Percentiles rank a stretch among this genome's conserved stretches.
phyloP scores from a whole-genome alignment of 805 yeast genomes.

The Saccharomycopsis lassenensis region DNA sequence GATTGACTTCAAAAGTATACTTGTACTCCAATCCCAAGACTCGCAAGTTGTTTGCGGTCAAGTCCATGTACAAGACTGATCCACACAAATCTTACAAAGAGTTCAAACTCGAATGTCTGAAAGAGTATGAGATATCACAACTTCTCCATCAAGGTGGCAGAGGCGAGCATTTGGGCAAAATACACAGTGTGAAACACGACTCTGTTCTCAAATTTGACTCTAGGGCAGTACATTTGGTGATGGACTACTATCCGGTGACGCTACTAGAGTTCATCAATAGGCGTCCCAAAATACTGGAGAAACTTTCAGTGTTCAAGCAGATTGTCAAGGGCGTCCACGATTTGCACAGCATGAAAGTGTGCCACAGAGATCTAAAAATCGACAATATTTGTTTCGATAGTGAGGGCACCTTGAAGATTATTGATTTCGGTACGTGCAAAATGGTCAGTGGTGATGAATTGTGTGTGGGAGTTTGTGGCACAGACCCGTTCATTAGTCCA shows the following conservation, averaged over 20 bases:
- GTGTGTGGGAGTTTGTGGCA: slow-evolving; percentile 13
- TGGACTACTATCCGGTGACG: slow-evolving; percentile 14
- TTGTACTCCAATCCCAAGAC: too few species aligned
- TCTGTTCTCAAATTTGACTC: not conserved
- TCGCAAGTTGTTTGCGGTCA: too few species aligned
- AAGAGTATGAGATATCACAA: slow-evolving; percentile 1
- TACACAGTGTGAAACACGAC: not conserved
- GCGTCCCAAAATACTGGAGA: slow-evolving; percentile 1
- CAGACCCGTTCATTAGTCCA: slow-evolving; percentile 18
- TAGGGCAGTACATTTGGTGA: slow-evolving; percentile 2
- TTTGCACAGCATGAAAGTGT: slow-evolving; percentile 83
- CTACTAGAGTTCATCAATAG: slow-evolving; percentile 6
- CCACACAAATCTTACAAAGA: not conserved
- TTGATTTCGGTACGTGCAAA: slow-evolving; percentile 69
- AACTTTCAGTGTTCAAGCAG: slow-evolving; percentile 46
- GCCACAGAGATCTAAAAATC: slow-evolving; percentile 87
- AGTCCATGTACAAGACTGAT: too few species aligned
- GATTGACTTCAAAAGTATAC: too few species aligned
- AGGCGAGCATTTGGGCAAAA: slow-evolving; percentile 1
- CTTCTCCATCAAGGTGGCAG: not conserved
- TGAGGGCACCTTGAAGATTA: slow-evolving; percentile 53
- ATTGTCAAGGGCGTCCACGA: slow-evolving; percentile 68
- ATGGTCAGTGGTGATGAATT: not conserved
- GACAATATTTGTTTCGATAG: slow-evolving; percentile 69
- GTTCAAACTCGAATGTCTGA: slow-evolving; percentile 4